Evolutionary conservation across 257 asterid species (phyloP), one percentile per base, ranked within the genome.

Genomic region (Solanum peruvianum): DNA sequence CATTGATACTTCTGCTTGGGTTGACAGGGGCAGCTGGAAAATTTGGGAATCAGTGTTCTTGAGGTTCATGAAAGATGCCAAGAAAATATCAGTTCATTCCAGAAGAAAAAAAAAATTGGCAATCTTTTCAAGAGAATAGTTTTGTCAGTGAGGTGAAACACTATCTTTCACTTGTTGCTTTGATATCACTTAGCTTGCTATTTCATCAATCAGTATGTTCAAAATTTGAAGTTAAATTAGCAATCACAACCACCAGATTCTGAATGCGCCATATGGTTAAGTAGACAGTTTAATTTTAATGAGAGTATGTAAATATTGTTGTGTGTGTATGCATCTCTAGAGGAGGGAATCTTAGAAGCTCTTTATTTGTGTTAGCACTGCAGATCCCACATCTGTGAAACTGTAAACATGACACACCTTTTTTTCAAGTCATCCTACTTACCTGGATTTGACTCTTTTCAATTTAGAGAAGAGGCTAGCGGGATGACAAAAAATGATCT

Each of bases 21-120:
- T 87, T 87, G 90, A 88, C 94, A 97, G 99, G 56, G 76, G 37
- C 90, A 93, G 85, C 90, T 97, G 89, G 80, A 87, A 52, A 90
- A 91, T 83, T 91, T 89, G 81, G 91, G 91, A 87, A 90, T 95
- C 82, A 90, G 89, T 88, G 88, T 93, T 92, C 88, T 60, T 87
- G 93, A 90, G 66, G 91, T 97, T 85, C 91, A 92, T 20, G 95
- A 92, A 87, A 95, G 91, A 88, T 97, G 99, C 88, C 91, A 92
- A 88, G 97, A 91, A 47, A 94, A 88, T 21, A 87, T 95, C 85
- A 62, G 85, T 88, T 89, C 88, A 12, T 90, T 91, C 88, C 91
- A 84, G 80, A 97, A 91, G 93, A 92, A 90, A 94, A 97, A 97
- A 89, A 94, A 92, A 86, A 87, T 88, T 88, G 98, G 94, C 78